These are phyloP conservation scores for Hanseniaspora uvarum DNA, from an alignment of 1,139 yeast genomes.

Conservation along the genomic window DNA sequence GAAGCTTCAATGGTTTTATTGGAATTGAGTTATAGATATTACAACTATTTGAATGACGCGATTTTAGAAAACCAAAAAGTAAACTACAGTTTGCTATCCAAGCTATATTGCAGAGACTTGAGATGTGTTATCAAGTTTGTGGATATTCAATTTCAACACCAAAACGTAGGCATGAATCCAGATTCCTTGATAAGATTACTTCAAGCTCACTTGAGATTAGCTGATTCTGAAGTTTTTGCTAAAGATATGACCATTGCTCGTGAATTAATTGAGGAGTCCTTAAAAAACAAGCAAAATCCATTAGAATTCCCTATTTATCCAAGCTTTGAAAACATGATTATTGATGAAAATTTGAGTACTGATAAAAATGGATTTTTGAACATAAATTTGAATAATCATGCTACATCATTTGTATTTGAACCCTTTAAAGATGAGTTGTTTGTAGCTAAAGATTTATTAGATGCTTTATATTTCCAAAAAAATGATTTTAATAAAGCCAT, in stretches of 20 bases:
- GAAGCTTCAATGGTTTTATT: conserved; percentile 59
- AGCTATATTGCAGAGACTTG: conserved; percentile 57
- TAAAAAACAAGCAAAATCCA: not conserved
- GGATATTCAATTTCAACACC: conserved; percentile 38
- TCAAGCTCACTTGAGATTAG: conserved; percentile 53
- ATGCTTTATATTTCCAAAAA: conserved; percentile 55
- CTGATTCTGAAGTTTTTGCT: conserved; percentile 48
- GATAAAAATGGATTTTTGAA: conserved; percentile 30
- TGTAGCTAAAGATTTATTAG: conserved; percentile 58
- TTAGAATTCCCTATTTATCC: not conserved
- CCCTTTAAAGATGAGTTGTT: conserved; percentile 70
- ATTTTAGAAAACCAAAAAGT: conserved; percentile 28
- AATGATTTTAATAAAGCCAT: conserved; percentile 60
- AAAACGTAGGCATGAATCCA: conserved; percentile 27
- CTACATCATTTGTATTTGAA: conserved; percentile 43
- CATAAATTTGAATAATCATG: conserved; percentile 29
- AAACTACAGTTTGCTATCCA: conserved; percentile 28
- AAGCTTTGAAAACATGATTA: conserved; percentile 26
- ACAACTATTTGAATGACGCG: conserved; percentile 39
- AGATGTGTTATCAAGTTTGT: conserved; percentile 59
- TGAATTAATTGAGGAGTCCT: conserved; percentile 6
- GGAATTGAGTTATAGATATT: conserved; percentile 55
- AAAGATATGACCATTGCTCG: conserved; percentile 28
- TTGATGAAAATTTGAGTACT: conserved; percentile 26
- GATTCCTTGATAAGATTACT: conserved; percentile 49